Conservation (phyloP, 805 yeast species). For the Candida cerambycidarum region DNA sequence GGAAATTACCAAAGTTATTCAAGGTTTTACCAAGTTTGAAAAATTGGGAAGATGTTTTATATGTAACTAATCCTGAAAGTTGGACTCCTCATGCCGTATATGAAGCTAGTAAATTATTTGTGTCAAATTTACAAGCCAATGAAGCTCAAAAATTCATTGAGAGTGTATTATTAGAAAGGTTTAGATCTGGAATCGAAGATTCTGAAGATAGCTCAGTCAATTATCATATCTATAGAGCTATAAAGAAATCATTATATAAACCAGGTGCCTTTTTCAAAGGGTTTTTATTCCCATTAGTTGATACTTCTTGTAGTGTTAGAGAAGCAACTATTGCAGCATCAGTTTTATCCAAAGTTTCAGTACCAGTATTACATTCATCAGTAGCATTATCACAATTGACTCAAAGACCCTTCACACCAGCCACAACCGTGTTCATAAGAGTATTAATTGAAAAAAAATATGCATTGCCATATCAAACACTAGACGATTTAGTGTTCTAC, state of each 20-base stretch:
- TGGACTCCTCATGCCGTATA: conserved; percentile 97
- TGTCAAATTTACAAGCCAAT: conserved; percentile 80
- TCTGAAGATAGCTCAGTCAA: conserved; percentile 77
- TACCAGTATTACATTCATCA: conserved; percentile 94
- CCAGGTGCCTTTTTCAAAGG: conserved; percentile 99
- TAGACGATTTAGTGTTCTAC: conserved; percentile 91
- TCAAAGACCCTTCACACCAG: conserved; percentile 79
- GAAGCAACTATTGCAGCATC: conserved; percentile 97
- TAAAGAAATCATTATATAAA: conserved; percentile 90
- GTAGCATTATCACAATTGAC: conserved; percentile 88
- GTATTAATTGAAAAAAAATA: conserved; percentile 90
- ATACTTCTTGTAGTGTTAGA: conserved; percentile 82
- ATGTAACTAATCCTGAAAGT: conserved; percentile 84
- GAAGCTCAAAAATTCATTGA: conserved; percentile 86
- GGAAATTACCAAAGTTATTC: conserved; percentile 94
- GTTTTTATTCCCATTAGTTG: conserved; percentile 86
- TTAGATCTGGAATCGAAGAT: conserved; percentile 68
- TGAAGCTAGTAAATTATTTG: conserved; percentile 93
- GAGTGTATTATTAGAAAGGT: conserved; percentile 65
- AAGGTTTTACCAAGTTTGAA: conserved; percentile 89
- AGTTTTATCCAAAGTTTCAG: conserved; percentile 81
- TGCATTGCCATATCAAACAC: conserved; percentile 94
- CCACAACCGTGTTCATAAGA: conserved; percentile 86
- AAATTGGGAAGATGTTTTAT: conserved; percentile 94
- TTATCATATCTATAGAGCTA: conserved; percentile 88